Percentiles rank a stretch among this genome's conserved stretches.
Conservation (phyloP, 768 basidiomycete genomes). For the Mrakia hoshinonis region DNA sequence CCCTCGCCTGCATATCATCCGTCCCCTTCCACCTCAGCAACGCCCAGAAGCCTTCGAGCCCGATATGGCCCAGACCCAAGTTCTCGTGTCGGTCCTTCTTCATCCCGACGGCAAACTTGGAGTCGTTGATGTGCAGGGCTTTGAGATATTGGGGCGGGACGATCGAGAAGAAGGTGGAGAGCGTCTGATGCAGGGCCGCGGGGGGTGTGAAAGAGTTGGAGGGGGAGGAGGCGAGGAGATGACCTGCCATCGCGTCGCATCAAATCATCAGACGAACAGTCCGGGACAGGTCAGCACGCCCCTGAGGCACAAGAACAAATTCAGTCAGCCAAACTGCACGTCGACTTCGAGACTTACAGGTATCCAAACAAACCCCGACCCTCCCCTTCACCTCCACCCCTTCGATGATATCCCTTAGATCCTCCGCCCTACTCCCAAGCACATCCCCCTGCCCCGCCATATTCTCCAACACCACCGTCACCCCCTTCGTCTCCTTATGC, state of each 20-base stretch:
- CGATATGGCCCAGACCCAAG: constrained; percentile 59
- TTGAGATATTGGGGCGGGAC: constrained; percentile 65
- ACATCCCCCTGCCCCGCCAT: constrained; percentile 81
- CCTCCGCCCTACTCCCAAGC: constrained; percentile 61
- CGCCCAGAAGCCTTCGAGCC: constrained; percentile 6
- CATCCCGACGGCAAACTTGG: constrained; percentile 55
- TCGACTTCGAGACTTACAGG: constrained; percentile 49
- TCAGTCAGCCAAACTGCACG: no score
- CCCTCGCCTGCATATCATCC: neutral
- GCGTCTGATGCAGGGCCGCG: constrained; percentile 41
- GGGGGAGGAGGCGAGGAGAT: constrained; percentile 16
- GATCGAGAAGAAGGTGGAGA: constrained; percentile 55
- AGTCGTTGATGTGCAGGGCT: constrained; percentile 81
- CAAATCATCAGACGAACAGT: no score
- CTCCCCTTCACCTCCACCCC: constrained; percentile 62
- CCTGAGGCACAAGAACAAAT: neutral
- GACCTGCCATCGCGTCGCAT: neutral
- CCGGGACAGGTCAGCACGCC: neutral
- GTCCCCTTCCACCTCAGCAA: constrained; percentile 22
- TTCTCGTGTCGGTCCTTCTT: constrained; percentile 76
- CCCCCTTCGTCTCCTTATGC: constrained; percentile 52
- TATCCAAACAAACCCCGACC: constrained; percentile 77
- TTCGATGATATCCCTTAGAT: constrained; percentile 60
- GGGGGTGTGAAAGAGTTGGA: constrained; percentile 55
- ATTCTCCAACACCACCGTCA: constrained; percentile 67